These are phyloP conservation scores for Buddleja alternifolia DNA, from an alignment of 257 asterid species.

Conservation along the genomic window DNA sequence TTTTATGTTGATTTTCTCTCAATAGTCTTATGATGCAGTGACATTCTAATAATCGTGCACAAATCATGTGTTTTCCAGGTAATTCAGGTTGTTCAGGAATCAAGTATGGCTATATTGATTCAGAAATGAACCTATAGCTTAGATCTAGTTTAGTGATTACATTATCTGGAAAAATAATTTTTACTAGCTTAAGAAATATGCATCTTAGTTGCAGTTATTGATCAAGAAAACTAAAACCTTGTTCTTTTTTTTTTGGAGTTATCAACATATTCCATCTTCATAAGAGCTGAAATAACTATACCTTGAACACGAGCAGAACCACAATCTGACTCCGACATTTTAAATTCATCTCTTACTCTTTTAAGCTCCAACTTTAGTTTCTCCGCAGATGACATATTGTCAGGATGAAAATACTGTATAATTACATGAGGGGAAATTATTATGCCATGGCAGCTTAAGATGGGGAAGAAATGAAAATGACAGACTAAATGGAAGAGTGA, in stretches of 20 bases:
- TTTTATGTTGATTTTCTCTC: too few relatives aligned
- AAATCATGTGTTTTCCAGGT: too few relatives aligned
- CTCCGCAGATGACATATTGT: slow-evolving; percentile 88
- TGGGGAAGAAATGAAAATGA: background rate
- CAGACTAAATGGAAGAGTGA: background rate
- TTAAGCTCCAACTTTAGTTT: slow-evolving; percentile 83
- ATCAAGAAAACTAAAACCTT: background rate
- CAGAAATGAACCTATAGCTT: too few relatives aligned
- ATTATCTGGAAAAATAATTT: too few relatives aligned
- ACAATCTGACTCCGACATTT: slow-evolving; percentile 90
- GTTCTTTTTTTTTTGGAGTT: background rate
- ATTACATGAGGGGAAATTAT: background rate
- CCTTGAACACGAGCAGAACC: slow-evolving; percentile 99
- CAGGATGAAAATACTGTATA: slow-evolving; percentile 84
- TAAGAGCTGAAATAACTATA: slow-evolving; percentile 31
- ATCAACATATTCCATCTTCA: background rate
- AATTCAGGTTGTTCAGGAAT: too few relatives aligned
- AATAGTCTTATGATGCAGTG: too few relatives aligned
- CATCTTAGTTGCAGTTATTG: background rate
- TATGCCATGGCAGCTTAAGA: slow-evolving; percentile 5
- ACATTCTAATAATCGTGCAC: too few relatives aligned
- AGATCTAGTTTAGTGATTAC: too few relatives aligned
- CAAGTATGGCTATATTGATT: too few relatives aligned
- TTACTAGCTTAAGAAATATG: background rate
- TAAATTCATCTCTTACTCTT: slow-evolving; percentile 86